phyloP scores from a whole-genome alignment of 441 rosid species.

The Macaranga tanarius region DNA sequence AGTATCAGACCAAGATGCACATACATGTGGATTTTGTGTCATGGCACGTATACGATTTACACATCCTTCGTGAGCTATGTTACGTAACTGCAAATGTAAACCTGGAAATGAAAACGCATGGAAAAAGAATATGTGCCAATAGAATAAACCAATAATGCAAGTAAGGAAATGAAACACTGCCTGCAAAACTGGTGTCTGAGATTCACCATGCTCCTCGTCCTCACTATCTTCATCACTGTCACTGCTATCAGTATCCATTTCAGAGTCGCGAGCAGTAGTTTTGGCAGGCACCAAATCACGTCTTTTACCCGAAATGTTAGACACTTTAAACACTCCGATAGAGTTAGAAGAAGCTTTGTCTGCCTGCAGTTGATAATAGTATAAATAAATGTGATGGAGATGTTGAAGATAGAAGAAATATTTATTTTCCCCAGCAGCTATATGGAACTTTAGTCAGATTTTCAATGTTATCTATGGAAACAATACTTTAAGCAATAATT shows the following conservation, averaged over 20 bases:
- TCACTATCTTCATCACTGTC: constrained; percentile 77
- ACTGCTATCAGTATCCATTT: constrained; percentile 58
- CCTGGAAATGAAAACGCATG: constrained; percentile 17
- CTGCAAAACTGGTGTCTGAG: constrained; percentile 67
- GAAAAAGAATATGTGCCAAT: constrained; percentile 6
- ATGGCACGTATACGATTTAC: constrained; percentile 94
- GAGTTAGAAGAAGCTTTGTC: constrained; percentile 73
- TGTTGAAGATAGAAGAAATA: background rate
- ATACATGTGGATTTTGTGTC: constrained; percentile 84
- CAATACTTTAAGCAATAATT: background rate
- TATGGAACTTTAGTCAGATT: background rate
- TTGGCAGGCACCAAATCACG: constrained; percentile 64
- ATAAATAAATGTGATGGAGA: background rate
- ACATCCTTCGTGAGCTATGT: constrained; percentile 79
- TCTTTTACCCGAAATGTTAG: constrained; percentile 78
- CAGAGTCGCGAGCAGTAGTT: constrained; percentile 46
- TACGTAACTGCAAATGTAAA: constrained; percentile 54
- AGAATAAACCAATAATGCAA: constrained; percentile 1
- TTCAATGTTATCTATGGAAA: background rate
- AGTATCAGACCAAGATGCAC: constrained; percentile 94
- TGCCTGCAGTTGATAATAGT: constrained; percentile 50
- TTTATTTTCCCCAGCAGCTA: background rate
- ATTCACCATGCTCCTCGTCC: constrained; percentile 55
- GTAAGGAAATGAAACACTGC: constrained; percentile 32
- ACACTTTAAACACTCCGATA: constrained; percentile 73